Conservation (phyloP, 2,329 filamentous ascomycete species). For the Penicillium sp. region DNA sequence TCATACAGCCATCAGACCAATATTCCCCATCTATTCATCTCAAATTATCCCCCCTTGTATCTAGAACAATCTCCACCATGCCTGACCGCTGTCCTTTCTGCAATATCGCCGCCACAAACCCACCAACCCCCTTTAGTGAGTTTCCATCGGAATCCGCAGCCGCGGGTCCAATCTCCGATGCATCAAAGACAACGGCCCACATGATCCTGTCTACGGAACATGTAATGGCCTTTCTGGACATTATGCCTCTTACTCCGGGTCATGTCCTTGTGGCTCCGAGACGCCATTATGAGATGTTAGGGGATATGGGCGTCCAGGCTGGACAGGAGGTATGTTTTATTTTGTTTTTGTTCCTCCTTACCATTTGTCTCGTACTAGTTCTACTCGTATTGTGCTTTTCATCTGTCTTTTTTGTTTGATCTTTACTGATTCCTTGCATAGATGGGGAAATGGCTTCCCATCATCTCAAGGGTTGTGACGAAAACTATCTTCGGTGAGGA, state of each 20-base stretch:
- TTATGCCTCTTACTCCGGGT: constrained; percentile 79
- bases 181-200: constrained; percentile 32
- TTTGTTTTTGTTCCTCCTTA: not conserved
- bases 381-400: not conserved
- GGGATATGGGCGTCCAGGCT: constrained; percentile 65
- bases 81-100: constrained; percentile 56
- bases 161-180: constrained; percentile 6
- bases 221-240: constrained; percentile 88
- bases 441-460: constrained; percentile 48
- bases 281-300: constrained; percentile 73
- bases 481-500: constrained; percentile 60
- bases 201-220: constrained; percentile 75
- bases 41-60: not conserved
- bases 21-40: not conserved
- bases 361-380: not conserved
- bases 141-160: constrained; percentile 23
- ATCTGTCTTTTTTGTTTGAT: not conserved
- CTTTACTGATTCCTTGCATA: constrained; percentile 14
- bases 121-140: constrained; percentile 33
- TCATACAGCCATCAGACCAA: not conserved
- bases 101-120: constrained; percentile 55
- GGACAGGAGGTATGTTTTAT: constrained; percentile 62
- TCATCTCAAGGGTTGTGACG: constrained; percentile 68
- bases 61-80: constrained; percentile 8
- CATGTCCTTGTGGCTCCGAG: constrained; percentile 83